These are phyloP conservation scores for Phaseolus lunatus DNA, from an alignment of 306 rosid genomes.

Conservation along the genomic window DNA sequence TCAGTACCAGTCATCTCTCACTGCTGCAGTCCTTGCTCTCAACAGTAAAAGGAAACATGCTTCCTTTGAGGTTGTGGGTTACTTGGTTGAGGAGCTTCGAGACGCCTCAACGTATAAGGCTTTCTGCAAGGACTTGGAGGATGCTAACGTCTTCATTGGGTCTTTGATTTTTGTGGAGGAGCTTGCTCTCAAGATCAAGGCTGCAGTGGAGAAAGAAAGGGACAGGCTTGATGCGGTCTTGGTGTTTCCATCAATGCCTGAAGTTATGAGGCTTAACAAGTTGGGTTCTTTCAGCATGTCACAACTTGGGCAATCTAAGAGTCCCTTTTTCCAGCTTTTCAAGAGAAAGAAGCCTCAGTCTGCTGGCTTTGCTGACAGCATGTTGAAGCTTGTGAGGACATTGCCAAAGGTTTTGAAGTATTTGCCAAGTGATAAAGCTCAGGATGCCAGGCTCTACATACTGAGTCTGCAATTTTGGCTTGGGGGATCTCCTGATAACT, in stretches of 20 bases:
- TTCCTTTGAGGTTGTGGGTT: slow-evolving; percentile 86
- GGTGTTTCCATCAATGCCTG: slow-evolving; percentile 99
- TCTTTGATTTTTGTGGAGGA: slow-evolving; percentile 95
- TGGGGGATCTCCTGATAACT: slow-evolving; percentile 94
- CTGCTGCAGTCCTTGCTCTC: slow-evolving; percentile 80
- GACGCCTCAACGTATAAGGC: slow-evolving; percentile 59
- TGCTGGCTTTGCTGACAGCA: slow-evolving; percentile 95
- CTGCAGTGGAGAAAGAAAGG: slow-evolving; percentile 87
- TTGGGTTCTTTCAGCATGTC: slow-evolving; percentile 92
- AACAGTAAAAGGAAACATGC: slow-evolving; percentile 60
- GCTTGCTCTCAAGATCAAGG: slow-evolving; percentile 84
- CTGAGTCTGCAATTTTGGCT: slow-evolving; percentile 97
- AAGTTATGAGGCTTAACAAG: slow-evolving; percentile 94
- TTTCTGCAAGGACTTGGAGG: slow-evolving; percentile 85
- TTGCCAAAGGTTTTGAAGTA: slow-evolving; percentile 96
- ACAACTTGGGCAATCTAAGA: slow-evolving; percentile 92
- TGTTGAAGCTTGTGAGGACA: slow-evolving; percentile 97
- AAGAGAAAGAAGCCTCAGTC: slow-evolving; percentile 82
- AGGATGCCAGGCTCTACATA: slow-evolving; percentile 91
- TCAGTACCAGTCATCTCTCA: slow-evolving; percentile 91
- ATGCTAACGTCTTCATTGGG: slow-evolving; percentile 92
- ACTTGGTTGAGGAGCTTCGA: slow-evolving; percentile 93
- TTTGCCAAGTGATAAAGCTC: slow-evolving; percentile 96
- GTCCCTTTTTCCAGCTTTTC: slow-evolving; percentile 89
- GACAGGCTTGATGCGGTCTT: slow-evolving; percentile 93